A percentile compares a stretch with the other conserved stretches of the same genome.
Evolutionary conservation across 2,329 filamentous ascomycete genomes (phyloP).

Genomic region (Cercospora janseana): DNA sequence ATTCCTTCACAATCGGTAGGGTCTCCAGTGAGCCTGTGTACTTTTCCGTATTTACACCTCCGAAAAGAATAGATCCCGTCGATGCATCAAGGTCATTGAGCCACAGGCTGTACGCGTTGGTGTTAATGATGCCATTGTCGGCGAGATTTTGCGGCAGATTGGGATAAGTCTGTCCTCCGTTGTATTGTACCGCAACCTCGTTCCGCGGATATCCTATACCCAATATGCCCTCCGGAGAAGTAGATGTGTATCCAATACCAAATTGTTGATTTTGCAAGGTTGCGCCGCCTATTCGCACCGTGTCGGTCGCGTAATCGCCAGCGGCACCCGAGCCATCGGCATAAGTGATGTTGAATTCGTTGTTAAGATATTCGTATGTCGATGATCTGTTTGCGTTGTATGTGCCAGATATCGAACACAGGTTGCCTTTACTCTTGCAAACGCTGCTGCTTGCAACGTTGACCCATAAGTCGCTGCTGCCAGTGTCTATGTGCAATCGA

Average conservation of each 20-base stretch:
- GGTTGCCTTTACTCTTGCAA: constrained; percentile 50
- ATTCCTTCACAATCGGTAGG: constrained; percentile 56
- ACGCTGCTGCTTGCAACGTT: constrained; percentile 63
- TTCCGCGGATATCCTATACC: constrained; percentile 80
- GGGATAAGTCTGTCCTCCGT: constrained; percentile 50
- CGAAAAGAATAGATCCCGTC: constrained; percentile 72
- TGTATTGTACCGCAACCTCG: constrained; percentile 68
- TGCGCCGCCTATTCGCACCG: constrained; percentile 58
- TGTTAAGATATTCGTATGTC: constrained; percentile 70
- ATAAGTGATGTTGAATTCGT: constrained; percentile 83
- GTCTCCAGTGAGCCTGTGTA: constrained; percentile 63
- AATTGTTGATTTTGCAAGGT: constrained; percentile 63
- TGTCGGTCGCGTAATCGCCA: constrained; percentile 80
- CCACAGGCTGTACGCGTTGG: constrained; percentile 68
- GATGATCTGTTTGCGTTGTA: constrained; percentile 71
- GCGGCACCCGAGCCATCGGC: constrained; percentile 73
- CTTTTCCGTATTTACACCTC: constrained; percentile 75
- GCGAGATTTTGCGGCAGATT: constrained; percentile 66
- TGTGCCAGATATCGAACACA: constrained; percentile 62
- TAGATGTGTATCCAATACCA: constrained; percentile 66
- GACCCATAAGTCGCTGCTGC: constrained; percentile 63
- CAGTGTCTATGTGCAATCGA: constrained; percentile 60
- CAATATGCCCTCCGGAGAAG: constrained; percentile 67
- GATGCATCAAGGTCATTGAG: constrained; percentile 59
- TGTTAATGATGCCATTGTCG: constrained; percentile 59